Evolutionary conservation across 257 asterid species (phyloP), one percentile per base, ranked within the genome.

Genomic region (Mentha longifolia): DNA sequence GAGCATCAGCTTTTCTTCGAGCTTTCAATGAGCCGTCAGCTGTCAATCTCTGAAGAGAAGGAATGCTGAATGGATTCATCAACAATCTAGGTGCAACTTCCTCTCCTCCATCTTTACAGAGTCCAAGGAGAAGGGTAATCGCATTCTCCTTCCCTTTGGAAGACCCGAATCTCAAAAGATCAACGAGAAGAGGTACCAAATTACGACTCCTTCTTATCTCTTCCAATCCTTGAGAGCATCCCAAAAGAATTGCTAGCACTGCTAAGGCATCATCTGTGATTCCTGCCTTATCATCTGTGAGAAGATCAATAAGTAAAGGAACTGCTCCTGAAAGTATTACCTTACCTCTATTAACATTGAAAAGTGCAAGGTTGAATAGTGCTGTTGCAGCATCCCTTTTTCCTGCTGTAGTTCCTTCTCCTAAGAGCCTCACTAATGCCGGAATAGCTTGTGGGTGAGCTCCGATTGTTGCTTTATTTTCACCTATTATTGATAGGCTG

Each of bases 341-440:
- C 42, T 77, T 84, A 19, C 46, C 78, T 66, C 85, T 80, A 25
- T 92, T 92, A 9, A 61, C 84, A 68, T 76, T 85, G 60, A 86
- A 80, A 19, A 89, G 78, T 2, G 92, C 88, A 11, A 92, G 88
- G 77, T 89, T 92, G 82, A 88, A 84, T n/a, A 88, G 88, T 60
- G 98, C 96, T 28, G 88, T 83, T 39, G 91, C 91, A n/a, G 97
- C 97, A 68, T 92, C 98, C 20, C 79, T 77, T 80, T 89, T 92
- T 41, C 95, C 97, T 39, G 89, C 84, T 25, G 85, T 60, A 6
- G 91, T 86, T 60, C 96, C 98, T 68, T 92, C 87, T 20, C 80
- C 88, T 46, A 92, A 83, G 20, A 92, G 91, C 41, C 84, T 73
- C 17, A 89, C 96, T 69, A 92, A 71, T 67, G 81, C 91, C 1